phyloP scores from a whole-genome alignment of 495 filamentous ascomycete genomes.

The Hypoxylon lienhwacheense region DNA sequence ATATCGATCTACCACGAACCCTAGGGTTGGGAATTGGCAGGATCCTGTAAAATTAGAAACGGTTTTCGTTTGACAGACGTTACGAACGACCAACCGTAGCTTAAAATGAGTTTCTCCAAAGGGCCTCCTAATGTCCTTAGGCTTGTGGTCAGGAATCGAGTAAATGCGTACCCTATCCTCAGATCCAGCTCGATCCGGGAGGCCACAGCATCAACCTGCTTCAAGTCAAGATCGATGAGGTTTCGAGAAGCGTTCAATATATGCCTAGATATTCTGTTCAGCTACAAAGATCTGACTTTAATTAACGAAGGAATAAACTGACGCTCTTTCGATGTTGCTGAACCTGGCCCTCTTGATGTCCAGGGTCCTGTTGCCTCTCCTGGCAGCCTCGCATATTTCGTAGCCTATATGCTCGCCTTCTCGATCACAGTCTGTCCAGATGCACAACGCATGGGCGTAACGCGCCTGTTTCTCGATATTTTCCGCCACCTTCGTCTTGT shows the following conservation, averaged over 20 bases:
- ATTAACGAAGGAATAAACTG: slow-evolving; percentile 37
- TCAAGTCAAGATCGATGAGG: slow-evolving; percentile 78
- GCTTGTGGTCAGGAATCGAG: slow-evolving; percentile 78
- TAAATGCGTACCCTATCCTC: slow-evolving; percentile 88
- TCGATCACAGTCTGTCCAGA: slow-evolving; percentile 98
- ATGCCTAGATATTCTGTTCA: slow-evolving; percentile 55
- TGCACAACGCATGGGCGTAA: slow-evolving; percentile 71
- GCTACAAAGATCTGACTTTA: not conserved
- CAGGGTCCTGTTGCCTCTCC: slow-evolving; percentile 68
- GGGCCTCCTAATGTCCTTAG: slow-evolving; percentile 66
- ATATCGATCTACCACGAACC: slow-evolving; percentile 96
- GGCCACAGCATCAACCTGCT: slow-evolving; percentile 82
- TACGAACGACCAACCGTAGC: slow-evolving; percentile 71
- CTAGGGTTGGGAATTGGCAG: slow-evolving; percentile 95
- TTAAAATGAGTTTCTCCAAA: slow-evolving; percentile 67
- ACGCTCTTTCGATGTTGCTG: slow-evolving; percentile 94
- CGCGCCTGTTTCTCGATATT: slow-evolving; percentile 83
- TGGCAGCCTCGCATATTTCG: slow-evolving; percentile 85
- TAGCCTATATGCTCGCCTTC: slow-evolving; percentile 96
- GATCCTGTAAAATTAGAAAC: slow-evolving; percentile 60
- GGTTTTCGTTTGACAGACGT: slow-evolving; percentile 7
- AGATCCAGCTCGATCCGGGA: slow-evolving; percentile 92
- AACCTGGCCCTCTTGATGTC: slow-evolving; percentile 85
- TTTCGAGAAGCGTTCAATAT: slow-evolving; percentile 80
- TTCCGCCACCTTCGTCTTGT: slow-evolving; percentile 75